Evolutionary conservation across 352 stramenopile species (phyloP), one percentile per base, ranked within the genome.

Genomic region (Paralagenidium karlingii): DNA sequence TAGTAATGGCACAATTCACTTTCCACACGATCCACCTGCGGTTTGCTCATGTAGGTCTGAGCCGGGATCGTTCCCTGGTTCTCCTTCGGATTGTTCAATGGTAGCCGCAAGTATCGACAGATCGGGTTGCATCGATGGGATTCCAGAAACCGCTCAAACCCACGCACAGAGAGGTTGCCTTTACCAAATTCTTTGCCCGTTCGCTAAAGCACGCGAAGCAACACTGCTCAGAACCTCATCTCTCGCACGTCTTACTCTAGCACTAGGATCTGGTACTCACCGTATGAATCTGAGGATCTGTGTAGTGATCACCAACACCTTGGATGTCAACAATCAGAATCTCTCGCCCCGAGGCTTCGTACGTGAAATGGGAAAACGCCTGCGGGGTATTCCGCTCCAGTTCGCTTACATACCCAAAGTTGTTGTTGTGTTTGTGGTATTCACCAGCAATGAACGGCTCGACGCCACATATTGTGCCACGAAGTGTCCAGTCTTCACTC

Each of bases 251-350:
- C 74, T 63, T 20, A 45, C 53, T n/a, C n/a, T n/a, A n/a, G n/a
- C n/a, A n/a, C n/a, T n/a, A n/a, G n/a, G n/a, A n/a, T n/a, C n/a
- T n/a, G n/a, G n/a, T n/a, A n/a, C n/a, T n/a, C n/a, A n/a, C n/a
- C 1, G 78, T 92, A 24, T 96, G 73, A 10, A 97, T 91, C 58
- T 97, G 90, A 8, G 90, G 90, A 55, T 97, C 90, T n/a, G 90
- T 97, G 58, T 94, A 97, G 8, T 96, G 66, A 64, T 97, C 87
- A 4, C 76, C 79, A 22, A 96, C 83, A n/a, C 90, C 90, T 43
- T 97, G 90, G 48, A 97, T 90, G 58, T 97, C 90, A 5, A 94
- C 86, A n/a, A 96, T 82, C 24, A 97, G 74, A 47, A 94, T 84
- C 40, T 83, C 63, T 34, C 86, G 80, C n/a, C 85, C 57, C 0